Conservation (phyloP, 2,329 filamentous ascomycete genomes). For the Cladophialophora psammophila region DNA sequence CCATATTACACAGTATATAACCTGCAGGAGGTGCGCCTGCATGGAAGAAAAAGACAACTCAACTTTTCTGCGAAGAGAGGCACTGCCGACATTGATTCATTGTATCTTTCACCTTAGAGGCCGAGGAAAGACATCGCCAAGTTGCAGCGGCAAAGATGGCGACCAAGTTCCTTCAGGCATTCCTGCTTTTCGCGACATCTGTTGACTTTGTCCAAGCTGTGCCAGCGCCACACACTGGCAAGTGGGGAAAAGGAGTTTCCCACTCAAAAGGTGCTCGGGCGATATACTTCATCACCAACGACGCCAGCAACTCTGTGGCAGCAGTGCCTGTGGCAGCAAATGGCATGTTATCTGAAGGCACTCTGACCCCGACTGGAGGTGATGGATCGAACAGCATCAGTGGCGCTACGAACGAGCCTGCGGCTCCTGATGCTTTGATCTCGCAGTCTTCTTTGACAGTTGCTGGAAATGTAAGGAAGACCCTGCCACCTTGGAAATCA, state of each 20-base stretch:
- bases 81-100: background rate
- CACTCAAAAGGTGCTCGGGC: constrained; percentile 46
- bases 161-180: background rate
- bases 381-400: constrained; percentile 54
- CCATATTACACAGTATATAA: background rate
- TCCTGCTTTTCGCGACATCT: background rate
- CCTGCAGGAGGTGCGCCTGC: background rate
- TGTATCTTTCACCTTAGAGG: background rate
- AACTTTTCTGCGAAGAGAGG: background rate
- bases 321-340: constrained; percentile 57
- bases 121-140: background rate
- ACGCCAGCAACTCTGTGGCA: constrained; percentile 58
- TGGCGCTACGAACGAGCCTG: constrained; percentile 48
- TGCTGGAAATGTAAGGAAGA: constrained; percentile 56
- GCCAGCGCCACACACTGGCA: background rate
- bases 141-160: background rate
- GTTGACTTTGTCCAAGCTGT: background rate
- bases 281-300: constrained; percentile 65
- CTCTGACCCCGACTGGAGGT: constrained; percentile 57
- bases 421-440: constrained; percentile 59
- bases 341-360: constrained; percentile 57
- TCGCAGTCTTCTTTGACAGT: constrained; percentile 61
- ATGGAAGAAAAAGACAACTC: background rate
- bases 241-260: background rate
- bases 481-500: constrained; percentile 7